These are phyloP conservation scores for Aspergillus diversus DNA, from an alignment of 495 filamentous ascomycete species.

Conservation along the genomic window DNA sequence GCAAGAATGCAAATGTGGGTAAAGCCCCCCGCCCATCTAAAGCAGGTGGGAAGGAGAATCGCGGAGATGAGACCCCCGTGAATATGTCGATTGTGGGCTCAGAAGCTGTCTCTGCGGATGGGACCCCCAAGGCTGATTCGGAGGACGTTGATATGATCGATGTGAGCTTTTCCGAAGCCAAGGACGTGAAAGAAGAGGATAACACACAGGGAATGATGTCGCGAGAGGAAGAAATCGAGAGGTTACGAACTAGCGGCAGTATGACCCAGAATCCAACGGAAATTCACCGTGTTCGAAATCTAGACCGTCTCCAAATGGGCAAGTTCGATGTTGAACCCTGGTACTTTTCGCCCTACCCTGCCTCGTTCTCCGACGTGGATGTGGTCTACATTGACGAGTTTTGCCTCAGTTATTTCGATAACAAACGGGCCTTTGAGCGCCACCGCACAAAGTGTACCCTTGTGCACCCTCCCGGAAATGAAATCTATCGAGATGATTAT, in stretches of 20 bases:
- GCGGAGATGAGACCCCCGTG: conserved; percentile 39
- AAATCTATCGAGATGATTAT: conserved; percentile 94
- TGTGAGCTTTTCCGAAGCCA: conserved; percentile 51
- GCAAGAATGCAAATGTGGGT: conserved; percentile 51
- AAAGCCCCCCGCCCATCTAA: conserved; percentile 55
- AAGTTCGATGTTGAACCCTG: conserved; percentile 90
- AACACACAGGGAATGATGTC: conserved; percentile 61
- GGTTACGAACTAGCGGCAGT: conserved; percentile 86
- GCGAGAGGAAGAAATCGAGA: conserved; percentile 93
- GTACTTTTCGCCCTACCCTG: conserved; percentile 98
- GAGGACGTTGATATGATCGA: conserved; percentile 70
- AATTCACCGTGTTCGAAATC: conserved; percentile 92
- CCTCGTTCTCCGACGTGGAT: conserved; percentile 82
- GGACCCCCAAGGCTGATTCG: conserved; percentile 60
- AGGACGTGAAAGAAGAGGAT: conserved; percentile 54
- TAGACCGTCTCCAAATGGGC: conserved; percentile 91
- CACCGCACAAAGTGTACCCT: conserved; percentile 91
- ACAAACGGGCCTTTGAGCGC: conserved; percentile 74
- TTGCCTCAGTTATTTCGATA: conserved; percentile 88
- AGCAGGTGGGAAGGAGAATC: conserved; percentile 69
- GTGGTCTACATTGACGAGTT: conserved; percentile 97
- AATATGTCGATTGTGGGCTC: conserved; percentile 47
- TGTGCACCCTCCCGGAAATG: conserved; percentile 92
- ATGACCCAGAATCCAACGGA: conserved; percentile 99
- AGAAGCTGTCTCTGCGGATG: conserved; percentile 53